phyloP scores from a whole-genome alignment of 1,139 yeast species.

The Geotrichum reessii region DNA sequence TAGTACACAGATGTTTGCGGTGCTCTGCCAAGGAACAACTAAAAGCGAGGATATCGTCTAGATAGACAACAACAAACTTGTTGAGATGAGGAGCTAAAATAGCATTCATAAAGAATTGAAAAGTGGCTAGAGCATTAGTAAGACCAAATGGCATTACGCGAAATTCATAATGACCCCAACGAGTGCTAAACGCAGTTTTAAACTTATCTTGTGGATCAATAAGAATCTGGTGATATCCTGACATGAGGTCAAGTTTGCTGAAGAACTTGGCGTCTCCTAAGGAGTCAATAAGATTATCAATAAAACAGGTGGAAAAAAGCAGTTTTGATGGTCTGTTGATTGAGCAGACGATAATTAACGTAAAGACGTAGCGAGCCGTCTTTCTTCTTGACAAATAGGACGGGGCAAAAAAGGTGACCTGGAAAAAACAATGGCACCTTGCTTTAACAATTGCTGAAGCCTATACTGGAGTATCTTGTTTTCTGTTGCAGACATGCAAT shows the following conservation, averaged over 20 bases:
- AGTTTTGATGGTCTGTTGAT: conserved; percentile 11
- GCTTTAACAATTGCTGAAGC: too few species aligned
- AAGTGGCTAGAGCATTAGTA: conserved; percentile 25
- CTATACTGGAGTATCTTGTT: too few species aligned
- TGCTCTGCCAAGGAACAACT: conserved; percentile 23
- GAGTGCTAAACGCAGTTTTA: conserved; percentile 25
- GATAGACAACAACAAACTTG: conserved; percentile 24
- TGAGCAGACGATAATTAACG: too few species aligned
- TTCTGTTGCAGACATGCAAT: too few species aligned
- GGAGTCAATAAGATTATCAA: background rate
- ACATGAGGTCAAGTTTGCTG: conserved; percentile 23
- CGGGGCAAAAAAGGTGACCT: too few species aligned
- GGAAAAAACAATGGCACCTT: too few species aligned
- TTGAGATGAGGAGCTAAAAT: conserved; percentile 17
- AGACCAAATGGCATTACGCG: conserved; percentile 28
- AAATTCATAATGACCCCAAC: conserved; percentile 25
- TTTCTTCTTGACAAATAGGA: too few species aligned
- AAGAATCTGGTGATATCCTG: conserved; percentile 26
- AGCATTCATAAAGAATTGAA: conserved; percentile 23
- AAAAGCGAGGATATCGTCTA: conserved; percentile 32
- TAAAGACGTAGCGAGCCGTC: too few species aligned
- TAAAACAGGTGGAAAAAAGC: background rate
- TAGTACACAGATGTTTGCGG: conserved; percentile 15
- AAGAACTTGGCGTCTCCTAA: conserved; percentile 15
- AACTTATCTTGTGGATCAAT: conserved; percentile 17